Evolutionary conservation across 768 basidiomycete genomes (phyloP).

Genomic region (Rhodosporidiobolus odoratus): DNA sequence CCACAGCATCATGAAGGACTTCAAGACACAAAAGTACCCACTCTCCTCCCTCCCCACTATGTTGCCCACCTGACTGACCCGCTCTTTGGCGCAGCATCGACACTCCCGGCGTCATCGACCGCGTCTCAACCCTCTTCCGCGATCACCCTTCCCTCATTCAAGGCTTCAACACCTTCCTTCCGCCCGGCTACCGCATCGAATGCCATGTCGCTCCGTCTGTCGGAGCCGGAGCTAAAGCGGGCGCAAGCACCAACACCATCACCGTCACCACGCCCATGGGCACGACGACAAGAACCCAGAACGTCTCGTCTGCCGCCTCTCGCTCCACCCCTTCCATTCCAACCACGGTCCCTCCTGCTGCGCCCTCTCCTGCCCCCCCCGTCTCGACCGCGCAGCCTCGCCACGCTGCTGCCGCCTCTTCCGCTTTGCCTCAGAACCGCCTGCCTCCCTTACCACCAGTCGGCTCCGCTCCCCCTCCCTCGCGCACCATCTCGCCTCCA

Average conservation of each 20-base stretch:
- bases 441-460: conserved; percentile 21
- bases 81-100: conserved; percentile 65
- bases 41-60: conserved; percentile 25
- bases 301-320: conserved; percentile 18
- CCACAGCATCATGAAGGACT: conserved; percentile 90
- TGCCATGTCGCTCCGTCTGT: conserved; percentile 40
- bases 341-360: background rate
- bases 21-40: conserved; percentile 76
- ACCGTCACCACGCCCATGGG: conserved; percentile 48
- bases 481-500: conserved; percentile 22
- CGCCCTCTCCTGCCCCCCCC: background rate
- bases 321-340: background rate
- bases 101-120: conserved; percentile 92
- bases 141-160: conserved; percentile 87
- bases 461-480: background rate
- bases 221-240: conserved; percentile 9
- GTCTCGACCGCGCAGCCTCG: background rate
- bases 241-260: conserved; percentile 41
- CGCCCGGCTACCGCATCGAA: conserved; percentile 88
- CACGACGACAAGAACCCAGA: conserved; percentile 42
- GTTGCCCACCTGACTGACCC: conserved; percentile 5
- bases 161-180: conserved; percentile 97
- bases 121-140: conserved; percentile 81
- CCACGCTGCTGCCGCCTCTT: background rate
- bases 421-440: background rate